phyloP scores from a whole-genome alignment of 169 alveolate genomes.

The Babesia ovis region DNA sequence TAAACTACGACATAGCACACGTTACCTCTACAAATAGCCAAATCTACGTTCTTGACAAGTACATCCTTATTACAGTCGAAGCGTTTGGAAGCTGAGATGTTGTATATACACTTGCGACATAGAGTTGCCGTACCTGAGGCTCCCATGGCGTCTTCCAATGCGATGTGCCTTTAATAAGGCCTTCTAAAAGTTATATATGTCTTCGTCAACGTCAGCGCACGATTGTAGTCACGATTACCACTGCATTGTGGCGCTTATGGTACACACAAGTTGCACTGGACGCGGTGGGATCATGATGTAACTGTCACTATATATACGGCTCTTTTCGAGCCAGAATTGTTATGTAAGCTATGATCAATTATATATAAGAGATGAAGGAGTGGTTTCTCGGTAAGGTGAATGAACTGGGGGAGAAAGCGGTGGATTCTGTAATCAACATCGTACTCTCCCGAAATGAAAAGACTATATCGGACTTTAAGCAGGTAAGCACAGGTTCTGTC shows the following conservation, averaged over 20 bases:
- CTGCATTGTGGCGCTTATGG: not conserved
- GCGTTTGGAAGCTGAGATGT: slow-evolving; percentile 26
- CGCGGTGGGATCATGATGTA: not conserved
- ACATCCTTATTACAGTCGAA: slow-evolving; percentile 30
- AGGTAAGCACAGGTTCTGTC: slow-evolving; percentile 23
- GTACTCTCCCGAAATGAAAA: slow-evolving; percentile 60
- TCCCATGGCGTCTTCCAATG: slow-evolving; percentile 16
- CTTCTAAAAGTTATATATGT: not conserved
- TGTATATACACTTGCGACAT: not conserved
- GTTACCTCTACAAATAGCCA: slow-evolving; percentile 39
- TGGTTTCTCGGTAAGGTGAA: slow-evolving; percentile 60
- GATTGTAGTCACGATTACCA: not conserved
- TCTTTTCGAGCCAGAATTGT: not conserved
- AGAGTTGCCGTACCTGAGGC: slow-evolving; percentile 23
- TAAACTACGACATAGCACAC: not conserved
- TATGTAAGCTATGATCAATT: not conserved
- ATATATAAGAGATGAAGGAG: slow-evolving; percentile 41
- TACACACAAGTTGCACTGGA: not conserved
- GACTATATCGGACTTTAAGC: slow-evolving; percentile 46
- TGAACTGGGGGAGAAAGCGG: slow-evolving; percentile 71
- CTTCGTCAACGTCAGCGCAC: not conserved
- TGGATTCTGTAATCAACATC: slow-evolving; percentile 67
- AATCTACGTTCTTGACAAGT: slow-evolving; percentile 24
- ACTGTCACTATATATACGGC: not conserved
- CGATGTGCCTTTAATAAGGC: not conserved